Conservation (phyloP, 495 filamentous ascomycete genomes). For the Ramalina intermedia region DNA sequence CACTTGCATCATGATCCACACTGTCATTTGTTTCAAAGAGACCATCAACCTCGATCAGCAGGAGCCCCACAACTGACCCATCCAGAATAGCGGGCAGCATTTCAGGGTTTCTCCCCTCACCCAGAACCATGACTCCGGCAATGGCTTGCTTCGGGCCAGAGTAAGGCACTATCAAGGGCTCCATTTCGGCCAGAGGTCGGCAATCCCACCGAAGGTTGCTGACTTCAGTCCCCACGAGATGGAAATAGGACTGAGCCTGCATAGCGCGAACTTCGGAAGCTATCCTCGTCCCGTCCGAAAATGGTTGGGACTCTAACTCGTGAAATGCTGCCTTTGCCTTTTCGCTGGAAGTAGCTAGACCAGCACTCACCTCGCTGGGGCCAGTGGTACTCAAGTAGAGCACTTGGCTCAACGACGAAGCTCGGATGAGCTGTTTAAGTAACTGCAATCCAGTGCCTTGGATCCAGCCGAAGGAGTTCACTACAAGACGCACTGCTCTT, state of each 20-base stretch:
- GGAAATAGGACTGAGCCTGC: constrained; percentile 73
- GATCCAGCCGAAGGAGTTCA: constrained; percentile 78
- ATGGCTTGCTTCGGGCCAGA: constrained; percentile 35
- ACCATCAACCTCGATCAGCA: constrained; percentile 32
- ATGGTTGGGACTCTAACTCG: constrained; percentile 40
- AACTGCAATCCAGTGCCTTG: constrained; percentile 61
- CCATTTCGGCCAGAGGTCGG: constrained; percentile 29
- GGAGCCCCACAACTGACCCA: constrained; percentile 42
- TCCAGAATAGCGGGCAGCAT: constrained; percentile 39
- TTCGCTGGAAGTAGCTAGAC: constrained; percentile 28
- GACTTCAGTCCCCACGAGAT: constrained; percentile 28
- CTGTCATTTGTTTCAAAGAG: neutral
- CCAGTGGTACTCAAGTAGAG: constrained; percentile 65
- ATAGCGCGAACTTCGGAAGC: constrained; percentile 58
- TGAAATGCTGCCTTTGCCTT: constrained; percentile 25
- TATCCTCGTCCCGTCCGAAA: constrained; percentile 46
- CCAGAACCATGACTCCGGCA: constrained; percentile 36
- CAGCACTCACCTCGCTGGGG: constrained; percentile 47
- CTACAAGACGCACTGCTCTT: constrained; percentile 45
- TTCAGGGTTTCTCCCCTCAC: constrained; percentile 31
- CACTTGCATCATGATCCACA: neutral
- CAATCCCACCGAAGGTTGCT: constrained; percentile 31
- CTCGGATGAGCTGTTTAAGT: constrained; percentile 44
- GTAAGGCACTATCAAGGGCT: constrained; percentile 43
- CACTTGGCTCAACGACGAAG: constrained; percentile 39